Evolutionary conservation across 208 protist species (phyloP), one percentile per base, ranked within the genome.

Genomic region (Trypanosoma vivax): DNA sequence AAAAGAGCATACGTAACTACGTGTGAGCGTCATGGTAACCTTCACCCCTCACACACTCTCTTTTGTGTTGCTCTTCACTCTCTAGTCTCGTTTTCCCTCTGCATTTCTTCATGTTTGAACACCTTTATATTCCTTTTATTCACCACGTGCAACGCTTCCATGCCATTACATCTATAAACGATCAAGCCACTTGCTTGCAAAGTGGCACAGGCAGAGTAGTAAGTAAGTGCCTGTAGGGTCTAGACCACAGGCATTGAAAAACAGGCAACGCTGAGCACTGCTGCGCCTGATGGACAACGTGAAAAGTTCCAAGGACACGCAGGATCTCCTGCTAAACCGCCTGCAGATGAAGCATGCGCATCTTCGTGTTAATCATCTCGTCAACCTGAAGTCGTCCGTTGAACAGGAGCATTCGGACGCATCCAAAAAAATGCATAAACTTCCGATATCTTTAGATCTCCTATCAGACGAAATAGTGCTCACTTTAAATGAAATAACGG

Each of bases 401-500:
- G 72, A 83, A 19, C 24, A 56, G 3, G 77, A 76, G 9, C 45
- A 76, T 27, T 60, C 76, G 5, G 28, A 52, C 10, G 42, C 65
- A 2, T 72, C 69, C 0, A 73, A 70, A 16, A 67, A 73, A 42
- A 69, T 75, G 51, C 70, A 75, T 35, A 70, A 73, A 34, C 59
- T 85, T 0, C 55, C 76, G 10, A 42, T 68, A 0, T 76, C 66
- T 5, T 54, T 90, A 4, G 86, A 93, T 34, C 54, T 93, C 5
- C 42, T 90, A 4, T 88, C 86, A 0, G 81, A 89, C 31, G 60
- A 83, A 37, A 79, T 82, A 7, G 56, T 54, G 0, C 1, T 68
- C 13, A 61, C 82, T 19, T 76, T 94, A 7, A 80, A 80, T 40
- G 73, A 88, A 50, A 69, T 94, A 24, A 67, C 79, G 35, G 33